phyloP scores from a whole-genome alignment of 192 early-diverging fungal genomes.

The Diversispora epigaea region DNA sequence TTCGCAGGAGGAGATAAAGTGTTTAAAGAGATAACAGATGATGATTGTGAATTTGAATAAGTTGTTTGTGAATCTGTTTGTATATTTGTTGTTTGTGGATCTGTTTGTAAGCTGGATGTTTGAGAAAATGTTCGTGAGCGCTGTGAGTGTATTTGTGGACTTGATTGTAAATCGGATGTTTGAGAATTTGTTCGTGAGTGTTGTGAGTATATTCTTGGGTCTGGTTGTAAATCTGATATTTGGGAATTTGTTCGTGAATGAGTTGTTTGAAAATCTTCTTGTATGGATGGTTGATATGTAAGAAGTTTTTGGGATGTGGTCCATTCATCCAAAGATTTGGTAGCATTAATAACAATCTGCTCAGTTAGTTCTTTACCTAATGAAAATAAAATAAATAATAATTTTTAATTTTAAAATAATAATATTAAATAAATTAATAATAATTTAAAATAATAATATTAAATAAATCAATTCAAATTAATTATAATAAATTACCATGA shows the following conservation, averaged over 20 bases:
- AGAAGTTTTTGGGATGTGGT: background rate
- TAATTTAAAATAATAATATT: background rate
- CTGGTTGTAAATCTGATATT: too few species aligned
- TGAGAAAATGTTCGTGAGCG: too few species aligned
- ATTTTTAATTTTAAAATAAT: too few species aligned
- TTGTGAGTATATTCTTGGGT: background rate
- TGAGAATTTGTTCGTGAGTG: background rate
- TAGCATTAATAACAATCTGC: background rate
- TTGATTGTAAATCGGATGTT: too few species aligned
- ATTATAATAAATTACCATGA: constrained; percentile 1
- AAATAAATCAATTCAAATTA: background rate
- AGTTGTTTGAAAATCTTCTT: background rate
- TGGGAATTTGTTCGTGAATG: background rate
- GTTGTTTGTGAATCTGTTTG: too few species aligned
- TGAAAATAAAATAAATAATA: too few species aligned
- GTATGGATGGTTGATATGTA: background rate
- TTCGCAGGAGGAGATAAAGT: too few species aligned
- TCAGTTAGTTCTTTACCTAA: background rate
- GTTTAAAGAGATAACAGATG: too few species aligned
- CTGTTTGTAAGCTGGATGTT: too few species aligned
- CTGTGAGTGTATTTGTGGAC: too few species aligned
- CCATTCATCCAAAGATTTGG: background rate
- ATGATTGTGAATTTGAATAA: too few species aligned
- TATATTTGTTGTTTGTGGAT: too few species aligned
- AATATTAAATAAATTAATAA: background rate